A percentile compares a stretch with the other conserved stretches of the same genome.
Conservation (phyloP, 2,329 filamentous ascomycete species). For the Phialophora macrospora region DNA sequence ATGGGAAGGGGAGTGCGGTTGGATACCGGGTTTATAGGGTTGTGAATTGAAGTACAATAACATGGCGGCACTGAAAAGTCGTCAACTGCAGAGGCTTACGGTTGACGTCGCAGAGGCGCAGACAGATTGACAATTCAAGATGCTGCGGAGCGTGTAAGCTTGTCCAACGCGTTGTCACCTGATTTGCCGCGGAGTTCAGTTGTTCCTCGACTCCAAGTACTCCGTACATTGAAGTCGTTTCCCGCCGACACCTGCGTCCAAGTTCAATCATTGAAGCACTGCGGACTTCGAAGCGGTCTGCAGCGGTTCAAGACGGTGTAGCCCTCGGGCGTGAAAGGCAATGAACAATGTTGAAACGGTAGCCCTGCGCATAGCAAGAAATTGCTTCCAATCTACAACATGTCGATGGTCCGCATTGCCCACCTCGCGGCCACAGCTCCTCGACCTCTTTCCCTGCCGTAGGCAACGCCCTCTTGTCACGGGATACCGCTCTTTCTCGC, state of each 20-base stretch:
- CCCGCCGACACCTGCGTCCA: not conserved
- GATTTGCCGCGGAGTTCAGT: constrained; percentile 2
- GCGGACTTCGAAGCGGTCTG: not conserved
- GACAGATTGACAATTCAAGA: not conserved
- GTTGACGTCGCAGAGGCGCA: not conserved
- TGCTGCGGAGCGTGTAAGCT: not conserved
- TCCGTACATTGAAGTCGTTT: not conserved
- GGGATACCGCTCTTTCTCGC: constrained; percentile 22
- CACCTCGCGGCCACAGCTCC: constrained; percentile 10
- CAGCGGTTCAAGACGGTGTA: not conserved
- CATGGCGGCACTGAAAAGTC: not conserved
- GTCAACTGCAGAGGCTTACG: not conserved
- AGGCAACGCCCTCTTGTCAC: constrained; percentile 8
- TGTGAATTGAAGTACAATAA: not conserved
- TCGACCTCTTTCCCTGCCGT: not conserved
- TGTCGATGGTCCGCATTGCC: constrained; percentile 10
- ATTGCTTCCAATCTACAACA: constrained; percentile 28
- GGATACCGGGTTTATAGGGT: constrained; percentile 29
- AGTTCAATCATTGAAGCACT: not conserved
- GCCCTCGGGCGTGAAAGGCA: constrained; percentile 24
- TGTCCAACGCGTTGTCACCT: not conserved
- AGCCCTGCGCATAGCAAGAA: constrained; percentile 35
- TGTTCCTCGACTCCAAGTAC: not conserved
- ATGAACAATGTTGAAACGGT: constrained; percentile 40
- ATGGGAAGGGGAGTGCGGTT: constrained; percentile 19